Conservation (phyloP, 164 flowering plant genomes). For the Vitis cinerea region DNA sequence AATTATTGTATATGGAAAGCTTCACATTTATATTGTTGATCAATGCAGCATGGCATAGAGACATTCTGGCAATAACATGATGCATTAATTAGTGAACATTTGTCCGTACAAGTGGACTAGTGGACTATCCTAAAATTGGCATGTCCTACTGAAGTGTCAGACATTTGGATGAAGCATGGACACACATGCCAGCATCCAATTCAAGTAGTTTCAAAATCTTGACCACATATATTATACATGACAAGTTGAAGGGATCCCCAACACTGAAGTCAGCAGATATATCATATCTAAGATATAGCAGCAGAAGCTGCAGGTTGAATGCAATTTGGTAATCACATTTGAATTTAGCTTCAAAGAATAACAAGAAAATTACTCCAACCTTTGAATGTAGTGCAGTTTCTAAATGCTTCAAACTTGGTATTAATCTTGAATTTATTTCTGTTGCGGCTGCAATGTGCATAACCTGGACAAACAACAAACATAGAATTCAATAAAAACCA, state of each 20-base stretch:
- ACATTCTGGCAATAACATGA: no score
- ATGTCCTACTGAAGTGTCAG: no score
- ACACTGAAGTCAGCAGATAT: neutral
- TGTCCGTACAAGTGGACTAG: neutral
- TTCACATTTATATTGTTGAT: no score
- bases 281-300: neutral
- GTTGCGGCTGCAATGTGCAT: constrained; percentile 98
- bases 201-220: neutral
- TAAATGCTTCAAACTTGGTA: constrained; percentile 78
- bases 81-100: neutral
- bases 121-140: no score
- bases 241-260: neutral
- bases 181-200: neutral
- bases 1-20: no score
- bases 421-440: constrained; percentile 75
- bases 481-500: constrained; percentile 5
- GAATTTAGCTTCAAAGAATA: neutral
- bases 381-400: constrained; percentile 71
- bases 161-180: neutral
- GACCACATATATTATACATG: neutral
- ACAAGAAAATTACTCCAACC: constrained; percentile 33
- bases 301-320: neutral
- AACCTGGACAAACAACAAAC: constrained; percentile 52
- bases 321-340: neutral
- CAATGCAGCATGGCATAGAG: no score